Percentiles rank a stretch among this genome's conserved stretches.
Evolutionary conservation across 345 rosid genomes (phyloP).

Genomic region (Psidium friedrichsthalianum): DNA sequence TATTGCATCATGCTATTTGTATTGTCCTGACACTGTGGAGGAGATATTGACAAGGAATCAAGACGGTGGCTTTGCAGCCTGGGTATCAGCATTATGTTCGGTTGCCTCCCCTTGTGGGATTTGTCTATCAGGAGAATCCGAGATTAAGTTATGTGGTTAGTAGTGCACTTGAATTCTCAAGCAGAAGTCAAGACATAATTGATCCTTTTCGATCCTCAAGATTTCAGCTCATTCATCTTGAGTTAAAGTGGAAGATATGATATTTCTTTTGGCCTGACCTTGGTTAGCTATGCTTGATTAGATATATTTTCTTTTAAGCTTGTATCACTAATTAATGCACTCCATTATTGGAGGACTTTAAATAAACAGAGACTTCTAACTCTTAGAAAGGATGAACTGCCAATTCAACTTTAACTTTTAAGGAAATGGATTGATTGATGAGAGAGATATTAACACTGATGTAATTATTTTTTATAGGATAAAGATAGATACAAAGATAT

Average conservation of each 20-base stretch:
- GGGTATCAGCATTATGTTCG: slow-evolving; percentile 59
- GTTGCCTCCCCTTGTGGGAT: slow-evolving; percentile 29
- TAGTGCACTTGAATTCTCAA: neutral
- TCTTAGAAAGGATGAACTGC: neutral
- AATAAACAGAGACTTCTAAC: neutral
- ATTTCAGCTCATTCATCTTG: neutral
- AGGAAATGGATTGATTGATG: neutral
- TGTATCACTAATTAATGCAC: neutral
- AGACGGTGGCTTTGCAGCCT: slow-evolving; percentile 44
- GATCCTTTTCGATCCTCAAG: neutral
- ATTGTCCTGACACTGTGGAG: slow-evolving; percentile 43
- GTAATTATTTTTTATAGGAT: neutral
- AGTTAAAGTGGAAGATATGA: neutral
- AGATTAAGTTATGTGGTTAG: slow-evolving; percentile 61
- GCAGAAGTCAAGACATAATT: neutral
- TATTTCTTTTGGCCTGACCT: neutral
- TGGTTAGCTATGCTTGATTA: neutral
- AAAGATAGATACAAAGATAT: neutral
- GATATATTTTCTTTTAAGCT: neutral
- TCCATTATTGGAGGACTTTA: neutral
- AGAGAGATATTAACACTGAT: neutral
- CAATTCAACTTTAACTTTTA: neutral
- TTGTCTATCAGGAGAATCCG: slow-evolving; percentile 31
- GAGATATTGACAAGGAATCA: slow-evolving; percentile 37
- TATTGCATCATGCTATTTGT: slow-evolving; percentile 67